Evolutionary conservation across 345 rosid species (phyloP), one percentile per base, ranked within the genome.

Genomic region (Salix caprea): DNA sequence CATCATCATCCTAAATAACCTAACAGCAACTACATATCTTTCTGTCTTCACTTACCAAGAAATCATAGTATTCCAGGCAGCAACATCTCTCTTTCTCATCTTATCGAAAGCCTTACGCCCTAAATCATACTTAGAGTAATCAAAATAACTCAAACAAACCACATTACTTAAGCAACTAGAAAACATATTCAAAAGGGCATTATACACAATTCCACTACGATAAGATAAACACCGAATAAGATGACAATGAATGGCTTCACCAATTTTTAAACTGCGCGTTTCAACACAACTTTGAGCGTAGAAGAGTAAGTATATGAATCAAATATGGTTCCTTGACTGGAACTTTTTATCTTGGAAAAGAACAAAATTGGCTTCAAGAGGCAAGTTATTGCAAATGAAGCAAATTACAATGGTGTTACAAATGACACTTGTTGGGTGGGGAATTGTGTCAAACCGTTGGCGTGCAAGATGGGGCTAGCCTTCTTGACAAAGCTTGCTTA

Each of bases 361-460:
- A 94, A 85, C 60, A 82, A 80, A 34, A 74, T 92, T 88, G 67
- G 97, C 97, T 18, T 94, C 92, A 18, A 84, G 84, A 50, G 98
- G 92, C 70, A 90, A 76, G 74, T 85, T 82, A 73, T 94, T 94
- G 87, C 95, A 94, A n/a, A 94, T 83, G 77, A 88, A 87, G 37
- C 97, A 95, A 21, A 94, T 92, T 78, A 94, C 88, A 72, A 94
- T 88, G 26, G 98, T 89, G 89, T 94, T 94, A 93, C 95, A 92
- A 0, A 94, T 81, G 72, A 89, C 91, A 7, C 91, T 86, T 4
- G 88, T 86, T 24, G 98, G 97, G 73, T 87, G 92, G 24, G 95
- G 88, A 84, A 92, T 88, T 72, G 91, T 76, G 76, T 92, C 98
- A 84, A 92, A 91, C 86, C 91, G 86, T 32, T 92, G 96, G 86